Evolutionary conservation across 148 eudicot genomes (phyloP).

Genomic region (Rhododendron henanense): DNA sequence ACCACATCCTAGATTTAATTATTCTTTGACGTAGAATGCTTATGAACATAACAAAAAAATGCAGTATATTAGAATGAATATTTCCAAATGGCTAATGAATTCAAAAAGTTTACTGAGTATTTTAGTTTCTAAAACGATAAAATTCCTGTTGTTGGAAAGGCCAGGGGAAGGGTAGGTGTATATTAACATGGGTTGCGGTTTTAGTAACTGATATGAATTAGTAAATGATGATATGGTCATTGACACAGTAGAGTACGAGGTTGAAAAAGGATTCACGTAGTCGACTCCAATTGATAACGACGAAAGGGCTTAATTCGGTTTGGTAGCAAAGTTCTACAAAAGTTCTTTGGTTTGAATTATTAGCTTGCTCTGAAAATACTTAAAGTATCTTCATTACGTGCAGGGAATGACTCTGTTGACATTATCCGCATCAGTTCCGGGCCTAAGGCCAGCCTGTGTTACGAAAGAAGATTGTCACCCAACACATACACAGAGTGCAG

Average conservation of each 20-base stretch:
- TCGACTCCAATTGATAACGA: background rate
- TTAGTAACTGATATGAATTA: background rate
- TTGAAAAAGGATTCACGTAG: background rate
- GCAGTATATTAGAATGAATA: background rate
- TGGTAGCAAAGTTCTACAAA: background rate
- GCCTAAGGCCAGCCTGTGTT: too few species aligned
- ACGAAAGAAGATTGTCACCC: too few species aligned
- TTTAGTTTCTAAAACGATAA: background rate
- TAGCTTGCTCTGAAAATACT: background rate
- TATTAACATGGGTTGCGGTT: background rate
- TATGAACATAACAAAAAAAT: background rate
- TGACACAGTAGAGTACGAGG: background rate
- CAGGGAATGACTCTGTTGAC: too few species aligned
- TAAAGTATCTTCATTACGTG: too few species aligned
- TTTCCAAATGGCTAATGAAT: background rate
- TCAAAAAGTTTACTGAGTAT: background rate
- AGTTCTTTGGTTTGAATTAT: background rate
- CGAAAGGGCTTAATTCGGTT: background rate
- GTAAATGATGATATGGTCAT: background rate
- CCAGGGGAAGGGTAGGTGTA: background rate
- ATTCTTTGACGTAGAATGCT: background rate
- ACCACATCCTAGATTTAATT: background rate
- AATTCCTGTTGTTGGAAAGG: background rate
- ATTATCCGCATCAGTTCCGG: too few species aligned
- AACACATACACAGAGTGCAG: too few species aligned